phyloP scores from a whole-genome alignment of 768 basidiomycete genomes.

The Podaxis rugospora region DNA sequence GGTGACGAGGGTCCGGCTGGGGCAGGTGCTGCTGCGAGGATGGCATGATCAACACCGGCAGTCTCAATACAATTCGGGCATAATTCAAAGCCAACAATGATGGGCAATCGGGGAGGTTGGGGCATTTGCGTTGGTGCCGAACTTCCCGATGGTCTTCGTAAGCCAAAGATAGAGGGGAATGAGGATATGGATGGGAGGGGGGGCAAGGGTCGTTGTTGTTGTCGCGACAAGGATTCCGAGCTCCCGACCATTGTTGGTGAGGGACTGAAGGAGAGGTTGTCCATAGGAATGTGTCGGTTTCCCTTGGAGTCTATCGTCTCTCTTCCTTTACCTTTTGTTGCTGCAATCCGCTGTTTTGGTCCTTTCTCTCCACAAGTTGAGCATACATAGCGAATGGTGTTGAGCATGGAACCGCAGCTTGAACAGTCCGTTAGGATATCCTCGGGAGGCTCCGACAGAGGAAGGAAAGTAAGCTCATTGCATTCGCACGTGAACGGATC shows the following conservation, averaged over 20 bases:
- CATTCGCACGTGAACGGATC: constrained; percentile 32
- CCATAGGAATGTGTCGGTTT: constrained; percentile 1
- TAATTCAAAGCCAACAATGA: constrained; percentile 68
- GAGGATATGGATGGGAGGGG: constrained; percentile 36
- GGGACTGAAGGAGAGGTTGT: constrained; percentile 21
- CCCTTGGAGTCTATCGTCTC: constrained; percentile 18
- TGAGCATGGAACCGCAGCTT: constrained; percentile 67
- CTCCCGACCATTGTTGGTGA: constrained; percentile 34
- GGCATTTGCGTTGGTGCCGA: constrained; percentile 11
- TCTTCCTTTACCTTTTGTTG: constrained; percentile 48
- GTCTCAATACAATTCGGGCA: constrained; percentile 77
- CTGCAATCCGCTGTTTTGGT: constrained; percentile 26
- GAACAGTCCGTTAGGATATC: constrained; percentile 78
- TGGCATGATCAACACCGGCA: constrained; percentile 75
- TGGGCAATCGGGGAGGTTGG: constrained; percentile 14
- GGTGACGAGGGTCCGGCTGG: constrained; percentile 44
- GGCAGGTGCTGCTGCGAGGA: constrained; percentile 47
- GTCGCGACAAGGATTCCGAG: constrained; percentile 2
- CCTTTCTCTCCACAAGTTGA: constrained; percentile 80
- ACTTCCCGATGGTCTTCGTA: constrained; percentile 10
- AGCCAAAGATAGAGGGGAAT: constrained; percentile 17
- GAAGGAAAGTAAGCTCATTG: constrained; percentile 43
- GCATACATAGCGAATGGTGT: constrained; percentile 88
- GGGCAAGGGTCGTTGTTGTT: background rate
- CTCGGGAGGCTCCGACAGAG: constrained; percentile 45